These are phyloP conservation scores for Tripterygium wilfordii DNA, from an alignment of 177 flowering plant genomes.

Conservation along the genomic window DNA sequence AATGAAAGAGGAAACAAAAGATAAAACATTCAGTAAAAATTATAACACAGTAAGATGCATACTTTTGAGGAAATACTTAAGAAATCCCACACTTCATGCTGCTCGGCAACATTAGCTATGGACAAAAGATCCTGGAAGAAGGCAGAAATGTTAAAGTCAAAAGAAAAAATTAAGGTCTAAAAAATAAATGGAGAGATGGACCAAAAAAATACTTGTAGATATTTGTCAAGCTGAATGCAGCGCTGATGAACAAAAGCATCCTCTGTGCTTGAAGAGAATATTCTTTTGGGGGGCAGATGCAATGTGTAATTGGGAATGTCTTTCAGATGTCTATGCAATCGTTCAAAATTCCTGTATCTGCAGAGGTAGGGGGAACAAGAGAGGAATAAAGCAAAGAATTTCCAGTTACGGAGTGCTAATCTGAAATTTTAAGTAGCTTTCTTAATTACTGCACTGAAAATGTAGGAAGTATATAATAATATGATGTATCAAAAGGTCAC, in stretches of 20 bases:
- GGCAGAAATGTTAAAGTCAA: not conserved
- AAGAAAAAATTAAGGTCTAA: not conserved
- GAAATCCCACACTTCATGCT: constrained; percentile 99
- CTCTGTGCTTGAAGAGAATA: constrained; percentile 98
- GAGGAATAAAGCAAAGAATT: not conserved
- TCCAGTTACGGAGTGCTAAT: not conserved
- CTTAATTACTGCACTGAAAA: not conserved
- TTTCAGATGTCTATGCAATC: constrained; percentile 90
- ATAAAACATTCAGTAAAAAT: constrained; percentile 4
- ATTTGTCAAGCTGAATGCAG: constrained; percentile 96
- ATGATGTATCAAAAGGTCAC: no score
- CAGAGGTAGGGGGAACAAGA: constrained; percentile 1
- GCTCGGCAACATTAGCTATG: constrained; percentile 98
- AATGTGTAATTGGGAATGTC: constrained; percentile 91
- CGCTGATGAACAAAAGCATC: constrained; percentile 96
- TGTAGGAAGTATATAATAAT: no score
- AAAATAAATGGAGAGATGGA: not conserved
- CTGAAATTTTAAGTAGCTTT: not conserved
- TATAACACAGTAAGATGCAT: constrained; percentile 7
- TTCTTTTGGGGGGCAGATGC: constrained; percentile 95
- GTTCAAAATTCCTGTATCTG: constrained; percentile 98
- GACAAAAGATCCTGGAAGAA: constrained; percentile 79
- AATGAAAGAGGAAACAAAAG: constrained; percentile 5
- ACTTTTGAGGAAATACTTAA: constrained; percentile 90
- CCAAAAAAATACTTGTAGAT: constrained; percentile 62